phyloP scores from a whole-genome alignment of 2,329 filamentous ascomycete genomes.

The Byssothecium circinans region DNA sequence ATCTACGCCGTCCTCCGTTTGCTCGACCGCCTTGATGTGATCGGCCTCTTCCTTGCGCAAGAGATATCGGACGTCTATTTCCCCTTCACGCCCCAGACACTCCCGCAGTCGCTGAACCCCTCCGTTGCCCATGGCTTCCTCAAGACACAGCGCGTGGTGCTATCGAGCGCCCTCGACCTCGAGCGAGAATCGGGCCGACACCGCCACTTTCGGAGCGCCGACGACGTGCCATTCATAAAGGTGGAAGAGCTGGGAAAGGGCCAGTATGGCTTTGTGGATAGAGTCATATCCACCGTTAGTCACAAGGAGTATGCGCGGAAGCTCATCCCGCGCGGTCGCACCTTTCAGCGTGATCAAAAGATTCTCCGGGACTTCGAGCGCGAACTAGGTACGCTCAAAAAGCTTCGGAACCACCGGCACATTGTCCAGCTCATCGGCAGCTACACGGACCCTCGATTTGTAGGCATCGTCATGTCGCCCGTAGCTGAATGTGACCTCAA shows the following conservation, averaged over 20 bases:
- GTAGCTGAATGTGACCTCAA: slow-evolving; percentile 20
- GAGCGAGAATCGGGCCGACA: slow-evolving; percentile 11
- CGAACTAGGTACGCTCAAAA: slow-evolving; percentile 19
- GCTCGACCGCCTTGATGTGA: slow-evolving; percentile 3
- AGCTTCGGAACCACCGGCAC: slow-evolving; percentile 15
- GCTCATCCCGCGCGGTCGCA: slow-evolving; percentile 15
- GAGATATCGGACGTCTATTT: slow-evolving; percentile 9
- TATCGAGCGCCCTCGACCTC: slow-evolving; percentile 9
- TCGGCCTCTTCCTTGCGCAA: slow-evolving; percentile 4
- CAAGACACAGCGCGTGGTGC: slow-evolving; percentile 14
- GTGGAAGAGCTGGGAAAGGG: slow-evolving; percentile 20
- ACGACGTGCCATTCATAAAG: slow-evolving; percentile 14
- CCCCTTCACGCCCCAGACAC: slow-evolving; percentile 5
- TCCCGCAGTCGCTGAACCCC: slow-evolving; percentile 1
- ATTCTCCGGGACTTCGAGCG: slow-evolving; percentile 12
- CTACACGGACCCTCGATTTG: slow-evolving; percentile 33
- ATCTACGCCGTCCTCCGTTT: slow-evolving; percentile 11
- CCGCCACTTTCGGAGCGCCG: slow-evolving; percentile 10
- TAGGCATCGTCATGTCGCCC: slow-evolving; percentile 35
- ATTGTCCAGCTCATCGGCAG: slow-evolving; percentile 26
- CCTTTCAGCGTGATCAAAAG: slow-evolving; percentile 13
- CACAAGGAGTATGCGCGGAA: slow-evolving; percentile 27
- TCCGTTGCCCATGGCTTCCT: slow-evolving; percentile 11
- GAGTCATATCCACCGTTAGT: slow-evolving; percentile 22
- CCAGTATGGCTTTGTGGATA: slow-evolving; percentile 22